Percentiles rank a stretch among this genome's conserved stretches.
These are phyloP conservation scores for Aspergillus saccharolyticus DNA, from an alignment of 495 filamentous ascomycete species.

Conservation along the genomic window DNA sequence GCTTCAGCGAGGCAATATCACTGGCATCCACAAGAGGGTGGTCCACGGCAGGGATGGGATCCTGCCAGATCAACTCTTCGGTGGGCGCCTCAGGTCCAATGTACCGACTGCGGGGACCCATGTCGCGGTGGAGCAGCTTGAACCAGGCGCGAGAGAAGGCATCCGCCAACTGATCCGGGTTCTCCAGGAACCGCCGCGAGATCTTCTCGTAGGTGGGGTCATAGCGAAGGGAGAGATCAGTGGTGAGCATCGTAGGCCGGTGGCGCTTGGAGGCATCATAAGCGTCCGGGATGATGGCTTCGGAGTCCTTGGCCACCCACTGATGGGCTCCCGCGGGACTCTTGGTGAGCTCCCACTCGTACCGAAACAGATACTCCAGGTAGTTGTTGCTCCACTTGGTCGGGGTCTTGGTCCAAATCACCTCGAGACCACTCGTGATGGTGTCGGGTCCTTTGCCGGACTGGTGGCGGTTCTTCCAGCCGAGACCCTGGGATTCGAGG, in stretches of 20 bases:
- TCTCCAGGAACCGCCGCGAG: constrained; percentile 56
- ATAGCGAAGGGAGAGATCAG: constrained; percentile 62
- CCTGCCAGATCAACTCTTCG: constrained; percentile 61
- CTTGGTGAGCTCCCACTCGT: constrained; percentile 72
- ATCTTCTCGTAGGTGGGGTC: constrained; percentile 71
- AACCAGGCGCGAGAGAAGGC: constrained; percentile 69
- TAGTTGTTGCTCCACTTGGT: constrained; percentile 63
- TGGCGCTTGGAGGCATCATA: constrained; percentile 62
- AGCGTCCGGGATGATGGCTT: constrained; percentile 61
- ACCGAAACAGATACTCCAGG: constrained; percentile 69
- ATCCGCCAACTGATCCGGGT: constrained; percentile 61
- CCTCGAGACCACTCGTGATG: constrained; percentile 69
- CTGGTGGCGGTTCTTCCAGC: constrained; percentile 56
- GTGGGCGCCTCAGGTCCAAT: constrained; percentile 63
- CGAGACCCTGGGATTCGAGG: constrained; percentile 60
- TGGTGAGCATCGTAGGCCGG: constrained; percentile 62
- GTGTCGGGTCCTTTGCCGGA: constrained; percentile 59
- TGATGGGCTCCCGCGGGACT: constrained; percentile 68
- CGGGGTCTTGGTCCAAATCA: constrained; percentile 67
- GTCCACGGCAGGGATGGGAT: constrained; percentile 53
- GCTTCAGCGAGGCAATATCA: constrained; percentile 59
- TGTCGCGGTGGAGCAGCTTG: constrained; percentile 71
- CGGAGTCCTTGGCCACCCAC: constrained; percentile 64
- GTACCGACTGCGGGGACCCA: constrained; percentile 63
- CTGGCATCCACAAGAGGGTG: constrained; percentile 51